Base-by-base conservation (phyloP, 2,329 filamentous ascomycete genomes). In the Aspergillus aculeatinus region DNA sequence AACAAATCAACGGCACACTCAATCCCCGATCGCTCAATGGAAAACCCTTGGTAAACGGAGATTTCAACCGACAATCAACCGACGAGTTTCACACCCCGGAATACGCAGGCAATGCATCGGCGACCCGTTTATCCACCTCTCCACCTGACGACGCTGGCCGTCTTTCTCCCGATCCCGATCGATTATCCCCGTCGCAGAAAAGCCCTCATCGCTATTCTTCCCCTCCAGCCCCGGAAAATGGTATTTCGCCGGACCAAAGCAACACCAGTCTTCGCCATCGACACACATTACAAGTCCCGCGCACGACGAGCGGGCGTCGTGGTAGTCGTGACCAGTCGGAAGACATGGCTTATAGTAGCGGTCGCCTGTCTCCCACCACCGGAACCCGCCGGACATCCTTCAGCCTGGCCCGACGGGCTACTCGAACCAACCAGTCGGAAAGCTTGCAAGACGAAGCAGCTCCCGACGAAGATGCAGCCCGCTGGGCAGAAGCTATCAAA, bases 401-500 rank as follows among this genome's bases (percentile, higher is more conserved):
- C 63, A 93, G 85, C 65, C 80, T 98, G 57, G 91, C 85, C 56
- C 85, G 94, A 70, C 86, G 92, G 63, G 88, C 89, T 62, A 97
- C 94, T 25, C 85, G 92, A 63, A 96, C 92, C 6, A 86, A 96
- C 71, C 88, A 93, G 69, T 95, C 92, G 2, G 93, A 98, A 68
- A 81, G 88, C 69, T 89, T 90, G 52, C 83, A 91, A 39, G 94
- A 98, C 67, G 94, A 97, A 68, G 80, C 93, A 21, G 83, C 88
- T 2, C 90, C 89, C 19, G 94, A 98, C 72, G 94, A 97, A 68
- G 94, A 98, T 72, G 92, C 94, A 42, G 84, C 90, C 60, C 86
- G 92, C 58, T 98, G 92, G 91, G 90, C 95, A 31, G 95, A 99
- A 76, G 90, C 91, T 42, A 93, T 96, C 70, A 88, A 91, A 68